phyloP scores from a whole-genome alignment of 805 yeast species.

The Komagataella kurtzmanii region DNA sequence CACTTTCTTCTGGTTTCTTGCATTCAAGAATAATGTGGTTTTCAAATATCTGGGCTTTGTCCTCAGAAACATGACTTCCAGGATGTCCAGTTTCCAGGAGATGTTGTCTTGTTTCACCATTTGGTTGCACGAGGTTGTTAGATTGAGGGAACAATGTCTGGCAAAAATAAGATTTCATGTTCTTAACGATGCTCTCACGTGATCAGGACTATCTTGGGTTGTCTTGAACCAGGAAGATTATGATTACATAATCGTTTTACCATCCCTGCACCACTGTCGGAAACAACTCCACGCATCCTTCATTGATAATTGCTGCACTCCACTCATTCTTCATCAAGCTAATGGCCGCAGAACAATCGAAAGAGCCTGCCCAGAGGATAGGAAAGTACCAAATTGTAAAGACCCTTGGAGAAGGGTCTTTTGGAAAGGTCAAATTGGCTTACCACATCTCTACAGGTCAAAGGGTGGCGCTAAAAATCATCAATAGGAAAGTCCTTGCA shows the following conservation, averaged over 20 bases:
- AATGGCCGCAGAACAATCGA: not conserved
- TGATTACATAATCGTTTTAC: not conserved
- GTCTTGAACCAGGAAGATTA: no score
- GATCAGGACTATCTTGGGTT: no score
- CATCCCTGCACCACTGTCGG: not conserved
- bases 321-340: not conserved
- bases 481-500: conserved; percentile 82
- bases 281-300: not conserved
- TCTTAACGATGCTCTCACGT: not conserved
- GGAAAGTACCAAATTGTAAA: conserved; percentile 91
- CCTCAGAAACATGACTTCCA: conserved; percentile 34
- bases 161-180: not conserved
- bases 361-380: conserved; percentile 28
- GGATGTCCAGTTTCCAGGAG: conserved; percentile 40
- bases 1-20: conserved; percentile 28
- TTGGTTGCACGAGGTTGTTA: not conserved
- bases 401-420: conserved; percentile 92
- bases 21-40: conserved; percentile 30
- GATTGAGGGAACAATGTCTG: not conserved
- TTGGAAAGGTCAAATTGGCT: conserved; percentile 90
- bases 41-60: conserved; percentile 31
- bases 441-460: conserved; percentile 86
- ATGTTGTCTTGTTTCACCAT: conserved; percentile 21
- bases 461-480: conserved; percentile 84
- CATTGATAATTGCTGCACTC: not conserved